Evolutionary conservation across 345 rosid genomes (phyloP).

Genomic region (Kernera saxatilis): DNA sequence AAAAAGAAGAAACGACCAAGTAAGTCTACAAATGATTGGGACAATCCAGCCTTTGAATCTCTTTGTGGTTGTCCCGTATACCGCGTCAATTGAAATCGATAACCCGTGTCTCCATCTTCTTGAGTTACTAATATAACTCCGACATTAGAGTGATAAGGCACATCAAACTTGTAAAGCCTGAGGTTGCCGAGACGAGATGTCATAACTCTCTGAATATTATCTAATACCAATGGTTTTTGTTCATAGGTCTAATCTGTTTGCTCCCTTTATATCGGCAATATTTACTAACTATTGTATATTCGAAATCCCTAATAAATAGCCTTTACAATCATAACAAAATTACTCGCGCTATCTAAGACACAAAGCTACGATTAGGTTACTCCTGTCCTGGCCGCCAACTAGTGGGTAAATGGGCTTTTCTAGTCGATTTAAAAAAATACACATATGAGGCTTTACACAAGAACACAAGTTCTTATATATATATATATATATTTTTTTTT

Average conservation of each 20-base stretch:
- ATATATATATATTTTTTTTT: too few species aligned
- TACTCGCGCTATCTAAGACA: background rate
- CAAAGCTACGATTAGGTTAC: background rate
- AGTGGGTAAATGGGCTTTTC: background rate
- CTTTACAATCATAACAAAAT: background rate
- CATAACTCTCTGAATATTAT: background rate
- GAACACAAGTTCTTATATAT: too few species aligned
- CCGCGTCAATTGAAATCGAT: background rate
- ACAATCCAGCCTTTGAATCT: background rate
- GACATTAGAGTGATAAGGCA: background rate
- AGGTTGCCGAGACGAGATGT: background rate
- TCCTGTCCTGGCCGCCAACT: background rate
- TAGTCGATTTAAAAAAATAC: too few species aligned
- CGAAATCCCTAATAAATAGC: background rate
- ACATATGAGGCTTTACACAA: too few species aligned
- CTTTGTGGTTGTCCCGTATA: background rate
- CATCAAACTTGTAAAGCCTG: background rate
- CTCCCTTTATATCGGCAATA: too few species aligned
- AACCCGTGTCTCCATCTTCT: background rate
- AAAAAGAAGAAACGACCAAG: background rate
- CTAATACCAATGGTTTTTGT: background rate
- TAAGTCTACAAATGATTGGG: background rate
- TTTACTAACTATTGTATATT: too few species aligned
- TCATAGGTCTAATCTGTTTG: background rate
- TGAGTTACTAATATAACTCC: background rate